Evolutionary conservation across 768 basidiomycete species (phyloP).

Genomic region (Leccinellum rugosiceps): DNA sequence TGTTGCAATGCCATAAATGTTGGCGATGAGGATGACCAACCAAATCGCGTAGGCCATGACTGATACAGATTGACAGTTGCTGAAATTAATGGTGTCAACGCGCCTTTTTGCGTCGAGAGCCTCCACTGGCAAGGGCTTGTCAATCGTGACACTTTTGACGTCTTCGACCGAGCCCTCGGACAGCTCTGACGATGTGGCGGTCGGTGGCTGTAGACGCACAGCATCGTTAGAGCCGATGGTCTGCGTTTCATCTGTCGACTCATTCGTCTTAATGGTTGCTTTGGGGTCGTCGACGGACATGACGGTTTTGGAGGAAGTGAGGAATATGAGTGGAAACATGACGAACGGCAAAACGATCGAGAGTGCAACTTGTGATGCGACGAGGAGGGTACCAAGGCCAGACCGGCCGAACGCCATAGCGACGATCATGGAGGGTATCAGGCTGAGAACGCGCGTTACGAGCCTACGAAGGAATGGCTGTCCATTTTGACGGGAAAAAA

Average conservation of each 20-base stretch:
- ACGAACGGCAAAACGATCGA: constrained; percentile 46
- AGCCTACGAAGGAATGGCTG: constrained; percentile 39
- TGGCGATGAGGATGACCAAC: constrained; percentile 46
- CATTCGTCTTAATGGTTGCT: background rate
- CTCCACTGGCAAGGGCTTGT: background rate
- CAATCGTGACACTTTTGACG: background rate
- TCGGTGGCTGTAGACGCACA: background rate
- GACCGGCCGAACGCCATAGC: constrained; percentile 40
- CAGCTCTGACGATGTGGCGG: background rate
- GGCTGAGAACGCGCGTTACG: constrained; percentile 42
- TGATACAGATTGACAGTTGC: constrained; percentile 38
- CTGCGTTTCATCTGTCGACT: background rate
- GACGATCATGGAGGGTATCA: constrained; percentile 43
- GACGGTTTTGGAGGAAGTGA: constrained; percentile 36
- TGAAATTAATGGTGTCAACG: constrained; percentile 36
- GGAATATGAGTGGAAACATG: constrained; percentile 40
- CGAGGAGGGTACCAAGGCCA: constrained; percentile 46
- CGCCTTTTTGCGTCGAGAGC: background rate
- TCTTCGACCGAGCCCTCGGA: background rate
- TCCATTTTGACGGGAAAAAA: background rate
- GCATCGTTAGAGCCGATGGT: constrained; percentile 10
- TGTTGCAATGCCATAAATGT: constrained; percentile 50
- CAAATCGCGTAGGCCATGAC: constrained; percentile 45
- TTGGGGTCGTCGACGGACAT: constrained; percentile 16
- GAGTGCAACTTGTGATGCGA: constrained; percentile 46